Base-by-base conservation (phyloP, 768 basidiomycete genomes). In the Lactarius pseudohatsudake region DNA sequence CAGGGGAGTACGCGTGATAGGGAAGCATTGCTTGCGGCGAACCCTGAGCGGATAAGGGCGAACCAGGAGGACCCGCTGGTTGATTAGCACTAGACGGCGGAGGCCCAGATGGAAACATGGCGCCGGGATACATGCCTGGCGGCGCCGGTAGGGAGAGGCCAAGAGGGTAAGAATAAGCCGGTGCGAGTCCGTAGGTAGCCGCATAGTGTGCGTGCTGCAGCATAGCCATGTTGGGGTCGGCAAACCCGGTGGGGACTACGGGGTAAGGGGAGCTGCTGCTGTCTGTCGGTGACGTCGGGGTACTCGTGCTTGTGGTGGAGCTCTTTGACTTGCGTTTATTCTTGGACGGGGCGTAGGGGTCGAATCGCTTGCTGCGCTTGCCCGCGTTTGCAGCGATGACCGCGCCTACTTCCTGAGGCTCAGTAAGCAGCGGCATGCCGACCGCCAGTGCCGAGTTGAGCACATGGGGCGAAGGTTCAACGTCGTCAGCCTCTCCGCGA, bases 401-500 rank as follows among this genome's bases (percentile, higher is more conserved):
- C 1, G 40, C 41, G 22, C 59, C 70, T 15, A 69, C 68, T 34
- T 71, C 70, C 11, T 64, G 41, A 20, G 70, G 68, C 15, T 71
- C 70, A 57, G 41, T 69, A 22, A 71, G 65, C 0, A 71, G 41
- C 60, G 36, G 72, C 72, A 60, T 72, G 59, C 54, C 66, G 38
- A 57, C 65, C 38, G 65, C 64, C 28, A 64, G 64, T 18, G 69
- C 70, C 4, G 69, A 64, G 55, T 74, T 75, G 26, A 76, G 62
- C 7, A 76, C 69, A 15, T 70, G 72, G 1, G 77, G 76, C 0
- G 77, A 77, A 6, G 72, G 71, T 43, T 78, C 77, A 20, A 74
- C 69, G 36, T 92, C 91, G 74, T 92, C 91, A 30, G 90, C 89
- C 72, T 92, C 91, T 55, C 91, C 91, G 54, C 89, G 84, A 75